A percentile compares a stretch with the other conserved stretches of the same genome.
Evolutionary conservation across 768 basidiomycete genomes (phyloP).

Genomic region (Chlorophyllum brunneum): DNA sequence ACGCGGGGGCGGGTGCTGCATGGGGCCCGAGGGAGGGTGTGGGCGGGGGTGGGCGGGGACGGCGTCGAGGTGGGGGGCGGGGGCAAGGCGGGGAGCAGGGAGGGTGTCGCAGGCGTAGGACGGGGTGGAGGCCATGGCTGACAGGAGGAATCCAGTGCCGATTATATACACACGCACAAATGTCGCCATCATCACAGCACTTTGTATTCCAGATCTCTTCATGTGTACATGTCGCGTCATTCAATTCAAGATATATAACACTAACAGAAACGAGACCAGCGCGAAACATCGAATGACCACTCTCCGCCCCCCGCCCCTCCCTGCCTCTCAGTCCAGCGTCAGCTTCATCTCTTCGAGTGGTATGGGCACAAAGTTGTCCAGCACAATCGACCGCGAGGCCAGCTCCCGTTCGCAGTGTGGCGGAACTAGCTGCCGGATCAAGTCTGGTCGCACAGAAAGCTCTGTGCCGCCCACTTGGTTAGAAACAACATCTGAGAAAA

Average conservation of each 20-base stretch:
- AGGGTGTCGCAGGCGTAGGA: constrained; percentile 70
- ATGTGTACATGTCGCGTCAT: constrained; percentile 23
- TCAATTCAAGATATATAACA: constrained; percentile 47
- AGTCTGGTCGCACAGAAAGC: constrained; percentile 92
- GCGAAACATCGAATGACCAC: constrained; percentile 18
- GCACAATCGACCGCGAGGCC: constrained; percentile 76
- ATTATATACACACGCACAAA: constrained; percentile 1
- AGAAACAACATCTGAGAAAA: not conserved
- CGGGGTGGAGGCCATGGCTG: constrained; percentile 23
- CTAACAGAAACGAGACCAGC: constrained; percentile 22
- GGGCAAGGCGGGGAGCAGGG: constrained; percentile 55
- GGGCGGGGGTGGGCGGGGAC: not conserved
- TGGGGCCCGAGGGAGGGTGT: constrained; percentile 23
- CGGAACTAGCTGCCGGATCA: constrained; percentile 90
- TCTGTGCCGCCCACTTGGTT: constrained; percentile 47
- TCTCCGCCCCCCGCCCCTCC: constrained; percentile 14
- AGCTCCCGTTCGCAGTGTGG: constrained; percentile 87
- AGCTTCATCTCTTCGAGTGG: constrained; percentile 94
- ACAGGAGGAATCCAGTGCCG: constrained; percentile 8
- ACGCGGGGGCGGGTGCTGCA: constrained; percentile 42
- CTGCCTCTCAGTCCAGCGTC: constrained; percentile 72
- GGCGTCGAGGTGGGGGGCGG: constrained; percentile 17
- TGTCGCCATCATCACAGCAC: constrained; percentile 17
- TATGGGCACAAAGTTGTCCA: constrained; percentile 95
- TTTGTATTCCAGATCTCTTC: constrained; percentile 16